Percentiles rank a stretch among this genome's conserved stretches.
Conservation (phyloP, 176 grass and related monocot genomes). For the Oryza glaberrima region DNA sequence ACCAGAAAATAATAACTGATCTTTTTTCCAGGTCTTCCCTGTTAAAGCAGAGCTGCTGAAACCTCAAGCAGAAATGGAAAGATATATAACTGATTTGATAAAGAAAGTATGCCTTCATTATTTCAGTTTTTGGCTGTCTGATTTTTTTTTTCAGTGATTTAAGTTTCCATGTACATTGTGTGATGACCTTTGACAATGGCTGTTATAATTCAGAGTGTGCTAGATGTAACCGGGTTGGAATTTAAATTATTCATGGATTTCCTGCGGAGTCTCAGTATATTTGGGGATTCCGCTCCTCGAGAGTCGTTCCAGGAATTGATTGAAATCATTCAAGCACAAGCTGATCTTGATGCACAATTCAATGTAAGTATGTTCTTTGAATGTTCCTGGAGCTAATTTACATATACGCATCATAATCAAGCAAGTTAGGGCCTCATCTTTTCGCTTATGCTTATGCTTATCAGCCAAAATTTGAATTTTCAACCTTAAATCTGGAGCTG, state of each 20-base stretch:
- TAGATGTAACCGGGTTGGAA: slow-evolving; percentile 91
- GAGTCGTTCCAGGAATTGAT: slow-evolving; percentile 94
- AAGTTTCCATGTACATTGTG: slow-evolving; percentile 28
- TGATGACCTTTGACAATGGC: slow-evolving; percentile 21
- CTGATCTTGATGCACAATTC: slow-evolving; percentile 92
- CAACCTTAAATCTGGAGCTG: no score
- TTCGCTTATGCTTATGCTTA: no score
- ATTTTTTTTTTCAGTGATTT: slow-evolving; percentile 18
- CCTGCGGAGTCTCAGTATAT: slow-evolving; percentile 91
- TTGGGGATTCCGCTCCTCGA: slow-evolving; percentile 78
- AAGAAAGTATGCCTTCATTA: slow-evolving; percentile 70
- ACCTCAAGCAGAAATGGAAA: slow-evolving; percentile 96
- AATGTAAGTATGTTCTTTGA: slow-evolving; percentile 63
- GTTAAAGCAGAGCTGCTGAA: slow-evolving; percentile 90
- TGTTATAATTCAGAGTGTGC: slow-evolving; percentile 75
- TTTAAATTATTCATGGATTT: slow-evolving; percentile 99
- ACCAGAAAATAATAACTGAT: slow-evolving; percentile 15
- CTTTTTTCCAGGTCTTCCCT: slow-evolving; percentile 77
- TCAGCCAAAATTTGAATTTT: no score
- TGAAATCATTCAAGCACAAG: slow-evolving; percentile 98
- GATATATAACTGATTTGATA: slow-evolving; percentile 94
- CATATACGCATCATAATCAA: background rate
- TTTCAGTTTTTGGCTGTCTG: slow-evolving; percentile 21
- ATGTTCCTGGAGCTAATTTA: slow-evolving; percentile 29
- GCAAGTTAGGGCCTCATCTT: background rate